Conservation (phyloP, 2,329 filamentous ascomycete species). For the Fusarium guadeloupense region DNA sequence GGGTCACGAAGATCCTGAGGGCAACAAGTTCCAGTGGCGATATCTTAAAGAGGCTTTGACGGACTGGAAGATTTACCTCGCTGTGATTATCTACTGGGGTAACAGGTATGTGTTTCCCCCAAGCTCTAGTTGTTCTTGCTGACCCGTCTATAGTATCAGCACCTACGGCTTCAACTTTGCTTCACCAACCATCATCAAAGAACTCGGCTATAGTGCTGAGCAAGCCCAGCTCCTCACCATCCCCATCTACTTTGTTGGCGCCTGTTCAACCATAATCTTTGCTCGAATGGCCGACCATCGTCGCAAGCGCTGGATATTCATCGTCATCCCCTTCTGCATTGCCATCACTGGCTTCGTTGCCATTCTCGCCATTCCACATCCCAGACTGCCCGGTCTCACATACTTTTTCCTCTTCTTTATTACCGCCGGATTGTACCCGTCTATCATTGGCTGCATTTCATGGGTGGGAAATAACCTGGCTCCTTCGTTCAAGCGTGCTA, state of each 20-base stretch:
- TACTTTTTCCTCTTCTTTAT: no score
- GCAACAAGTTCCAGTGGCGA: not conserved
- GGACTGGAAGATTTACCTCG: conserved; percentile 17
- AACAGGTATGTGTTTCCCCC: no score
- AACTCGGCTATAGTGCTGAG: conserved; percentile 2
- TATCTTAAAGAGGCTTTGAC: conserved; percentile 2
- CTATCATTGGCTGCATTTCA: no score
- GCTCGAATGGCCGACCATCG: not conserved
- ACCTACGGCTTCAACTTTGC: conserved; percentile 6
- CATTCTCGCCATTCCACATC: no score
- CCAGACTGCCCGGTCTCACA: no score
- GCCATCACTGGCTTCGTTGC: not conserved
- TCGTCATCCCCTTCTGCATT: conserved; percentile 1
- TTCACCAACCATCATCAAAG: not conserved
- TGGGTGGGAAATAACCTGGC: no score
- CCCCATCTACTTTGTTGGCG: not conserved
- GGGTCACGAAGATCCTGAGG: not conserved
- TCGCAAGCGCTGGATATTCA: not conserved
- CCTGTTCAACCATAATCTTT: not conserved
- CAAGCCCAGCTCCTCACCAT: conserved; percentile 5
- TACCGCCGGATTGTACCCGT: no score
- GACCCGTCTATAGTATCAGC: no score
- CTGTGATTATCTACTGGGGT: not conserved
- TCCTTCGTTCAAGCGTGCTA: no score
- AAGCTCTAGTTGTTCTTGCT: no score